Base-by-base conservation (phyloP, 352 stramenopile species). In the Globisporangium paroecandrum region DNA sequence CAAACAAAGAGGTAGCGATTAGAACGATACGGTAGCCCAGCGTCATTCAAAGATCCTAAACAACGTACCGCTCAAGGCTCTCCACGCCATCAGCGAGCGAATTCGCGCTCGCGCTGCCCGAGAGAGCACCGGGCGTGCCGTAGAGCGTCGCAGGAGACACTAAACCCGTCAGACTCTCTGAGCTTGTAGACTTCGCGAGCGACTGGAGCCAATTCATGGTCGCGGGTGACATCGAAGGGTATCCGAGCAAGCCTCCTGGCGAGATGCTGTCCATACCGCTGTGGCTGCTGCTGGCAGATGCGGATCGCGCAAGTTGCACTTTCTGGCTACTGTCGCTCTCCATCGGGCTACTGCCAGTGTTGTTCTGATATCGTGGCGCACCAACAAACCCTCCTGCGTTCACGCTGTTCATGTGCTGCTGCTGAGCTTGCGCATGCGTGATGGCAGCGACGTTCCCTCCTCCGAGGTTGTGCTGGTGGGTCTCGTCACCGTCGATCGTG, bases 191-290 rank as follows among this genome's bases (percentile, higher is more conserved):
- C n/a, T 83, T 85, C 18, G 78, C 75, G 7, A 93, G 81, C 22
- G 85, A 87, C 69, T 93, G 85, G 56, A 93, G 72, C 85, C 83
- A 93, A 38, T 85, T 87, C 54, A 93, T 78, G 6, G 83, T 93
- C 64, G 84, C 83, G 2, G 85, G 85, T 22, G 85, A 93, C 81
- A 93, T 91, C 66, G 77, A 85, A 38, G 82, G 80, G 59, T 82
- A 86, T 15, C 72, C 75, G 1, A 85, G 70, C 25, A 88, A 63
- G 0, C 76, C 73, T 4, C 80, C 69, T n/a, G 83, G 83, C 4
- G 81, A 90, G 36, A 91, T 84, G 36, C 59, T 85, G 54, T 89
- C 80, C 10, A 76, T 63, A 18, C 72, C 73, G 61, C 61, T 79
- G 54, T 74, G 69, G 56, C 62, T 88, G 65, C 71, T 87, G 59